A percentile compares a stretch with the other conserved stretches of the same genome.
Evolutionary conservation across 163 green algal species (phyloP).

Genomic region (Chlamydomonas reinhardtii): DNA sequence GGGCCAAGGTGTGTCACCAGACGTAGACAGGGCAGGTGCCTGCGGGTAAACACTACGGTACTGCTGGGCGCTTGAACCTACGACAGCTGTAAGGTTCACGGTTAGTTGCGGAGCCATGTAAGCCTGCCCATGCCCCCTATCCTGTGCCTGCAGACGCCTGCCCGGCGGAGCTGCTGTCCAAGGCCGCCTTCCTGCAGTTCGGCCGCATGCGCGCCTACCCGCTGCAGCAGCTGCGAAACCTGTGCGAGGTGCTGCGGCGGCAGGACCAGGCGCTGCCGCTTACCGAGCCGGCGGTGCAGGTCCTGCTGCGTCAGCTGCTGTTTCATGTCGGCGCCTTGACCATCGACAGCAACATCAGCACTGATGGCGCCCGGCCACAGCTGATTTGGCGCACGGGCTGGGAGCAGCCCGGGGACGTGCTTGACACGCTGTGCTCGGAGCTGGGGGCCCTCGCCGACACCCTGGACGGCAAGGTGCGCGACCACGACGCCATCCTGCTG

Average conservation of each 20-base stretch:
- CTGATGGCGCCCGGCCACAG: background rate
- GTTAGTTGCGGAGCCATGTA: background rate
- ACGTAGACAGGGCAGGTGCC: background rate
- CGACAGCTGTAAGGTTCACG: background rate
- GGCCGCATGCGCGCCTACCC: conserved; percentile 62
- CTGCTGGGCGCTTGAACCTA: background rate
- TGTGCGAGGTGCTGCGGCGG: conserved; percentile 54
- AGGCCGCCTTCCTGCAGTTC: conserved; percentile 59
- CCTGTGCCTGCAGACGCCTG: background rate
- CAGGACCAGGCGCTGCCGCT: conserved; percentile 53
- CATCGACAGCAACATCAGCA: background rate
- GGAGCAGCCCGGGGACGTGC: conserved; percentile 35
- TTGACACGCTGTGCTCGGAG: conserved; percentile 59
- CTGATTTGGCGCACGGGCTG: conserved; percentile 61
- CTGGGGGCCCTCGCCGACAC: conserved; percentile 54
- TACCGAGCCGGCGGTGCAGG: conserved; percentile 53
- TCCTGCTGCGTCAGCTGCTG: conserved; percentile 59
- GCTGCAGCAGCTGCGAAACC: conserved; percentile 55
- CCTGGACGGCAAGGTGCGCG: conserved; percentile 51
- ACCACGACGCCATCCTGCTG: conserved; percentile 61
- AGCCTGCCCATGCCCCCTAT: background rate
- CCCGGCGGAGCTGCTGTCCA: conserved; percentile 52
- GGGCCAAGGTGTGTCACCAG: conserved; percentile 36
- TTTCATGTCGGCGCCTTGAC: conserved; percentile 63
- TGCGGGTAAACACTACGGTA: background rate